phyloP scores from a whole-genome alignment of 2,329 filamentous ascomycete genomes.

The Exophiala alcalophila region DNA sequence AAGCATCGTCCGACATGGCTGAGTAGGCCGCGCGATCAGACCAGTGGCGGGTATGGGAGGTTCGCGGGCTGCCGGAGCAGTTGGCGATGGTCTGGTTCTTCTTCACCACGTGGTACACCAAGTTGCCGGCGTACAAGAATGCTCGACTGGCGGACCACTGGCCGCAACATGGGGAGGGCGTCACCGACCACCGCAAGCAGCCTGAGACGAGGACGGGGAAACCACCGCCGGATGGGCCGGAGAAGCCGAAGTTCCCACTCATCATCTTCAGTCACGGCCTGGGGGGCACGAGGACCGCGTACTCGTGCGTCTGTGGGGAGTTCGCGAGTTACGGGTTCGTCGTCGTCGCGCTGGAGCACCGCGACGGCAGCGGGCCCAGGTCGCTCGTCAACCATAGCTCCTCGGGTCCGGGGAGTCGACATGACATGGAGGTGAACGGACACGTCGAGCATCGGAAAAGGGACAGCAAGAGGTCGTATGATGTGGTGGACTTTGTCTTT shows the following conservation, averaged over 20 bases:
- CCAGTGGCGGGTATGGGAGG: conserved; percentile 61
- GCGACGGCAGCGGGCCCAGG: conserved; percentile 62
- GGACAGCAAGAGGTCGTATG: conserved; percentile 42
- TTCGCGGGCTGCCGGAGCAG: conserved; percentile 54
- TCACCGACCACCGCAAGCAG: conserved; percentile 38
- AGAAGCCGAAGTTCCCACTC: conserved; percentile 55
- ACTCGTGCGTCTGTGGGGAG: conserved; percentile 62
- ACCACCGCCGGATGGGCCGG: conserved; percentile 38
- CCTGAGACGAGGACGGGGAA: conserved; percentile 43
- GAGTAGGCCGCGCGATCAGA: conserved; percentile 54
- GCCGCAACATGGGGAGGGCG: conserved; percentile 45
- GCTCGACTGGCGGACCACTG: conserved; percentile 56
- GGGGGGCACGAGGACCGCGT: conserved; percentile 61
- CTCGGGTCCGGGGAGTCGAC: conserved; percentile 32
- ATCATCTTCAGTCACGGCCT: conserved; percentile 66
- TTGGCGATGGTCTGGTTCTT: conserved; percentile 55
- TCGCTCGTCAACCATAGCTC: conserved; percentile 58
- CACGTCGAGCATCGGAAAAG: conserved; percentile 40
- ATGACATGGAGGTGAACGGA: conserved; percentile 32
- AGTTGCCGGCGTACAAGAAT: conserved; percentile 63
- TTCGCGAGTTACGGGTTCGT: conserved; percentile 65
- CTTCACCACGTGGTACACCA: conserved; percentile 61
- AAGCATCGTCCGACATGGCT: conserved; percentile 61
- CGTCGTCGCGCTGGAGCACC: conserved; percentile 62
- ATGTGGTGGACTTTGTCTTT: conserved; percentile 50